Evolutionary conservation across 352 stramenopile species (phyloP), one percentile per base, ranked within the genome.

Genomic region (Phytophthora europaea): DNA sequence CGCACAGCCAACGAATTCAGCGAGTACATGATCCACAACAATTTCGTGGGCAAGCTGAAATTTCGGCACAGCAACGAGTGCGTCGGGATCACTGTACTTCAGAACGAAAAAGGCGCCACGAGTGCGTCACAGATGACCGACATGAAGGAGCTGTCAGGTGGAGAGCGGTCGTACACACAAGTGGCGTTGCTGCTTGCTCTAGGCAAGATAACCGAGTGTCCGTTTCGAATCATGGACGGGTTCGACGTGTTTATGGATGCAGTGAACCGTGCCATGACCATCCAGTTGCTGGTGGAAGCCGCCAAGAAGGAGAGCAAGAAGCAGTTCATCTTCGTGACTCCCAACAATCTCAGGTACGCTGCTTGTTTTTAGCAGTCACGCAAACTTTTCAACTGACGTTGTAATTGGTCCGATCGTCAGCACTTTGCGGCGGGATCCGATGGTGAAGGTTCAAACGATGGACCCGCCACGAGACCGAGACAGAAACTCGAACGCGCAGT

Each of bases 271-370:
- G 43, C 23, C 10, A 51, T 51, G 43, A 51, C 43, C 5, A n/a
- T 51, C 43, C 43, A 51, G n/a, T 51, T 51, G 18, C 18, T 51
- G 18, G 43, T 22, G 7, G 43, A 51, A 22, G 43, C 43, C 1
- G 43, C 43, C 16, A 51, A 51, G 43, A 51, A 23, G 6, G 43
- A 51, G n/a, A 18, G 20, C 43, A 51, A 51, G 43, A 51, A 51
- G 43, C 43, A 51, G n/a, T 51, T 51, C n/a, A 51, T 51, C 16
- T 22, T 51, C n/a, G 43, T 51, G 43, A 51, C 43, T 16, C 43
- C 43, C 7, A 51, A 51, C 43, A 51, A 22, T 18, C 18, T 51
- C 18, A 51, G 43, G 43, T 51, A 5, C 7, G n/a, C 0, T 23
- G 12, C 6, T 51, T 7, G 16, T 22, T 5, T 1, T 22, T 48